A percentile compares a stretch with the other conserved stretches of the same genome.
Conservation (phyloP, 371 early-diverging fungal species). For the Mortierella sp. region DNA sequence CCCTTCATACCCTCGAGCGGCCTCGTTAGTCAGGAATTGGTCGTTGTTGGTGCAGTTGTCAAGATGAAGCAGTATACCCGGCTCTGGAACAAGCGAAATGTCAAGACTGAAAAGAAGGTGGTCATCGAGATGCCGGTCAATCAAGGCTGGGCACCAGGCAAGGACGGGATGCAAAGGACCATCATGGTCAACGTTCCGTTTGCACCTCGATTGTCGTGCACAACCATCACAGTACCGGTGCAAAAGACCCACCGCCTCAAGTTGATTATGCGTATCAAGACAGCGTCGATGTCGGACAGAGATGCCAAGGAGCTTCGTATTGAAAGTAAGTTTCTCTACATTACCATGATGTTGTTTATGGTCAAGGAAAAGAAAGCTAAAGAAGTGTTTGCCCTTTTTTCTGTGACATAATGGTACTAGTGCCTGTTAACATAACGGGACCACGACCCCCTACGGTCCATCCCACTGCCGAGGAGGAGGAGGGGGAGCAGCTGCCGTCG, state of each 20-base stretch:
- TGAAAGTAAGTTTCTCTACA: slow-evolving; percentile 30
- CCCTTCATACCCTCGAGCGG: slow-evolving; percentile 43
- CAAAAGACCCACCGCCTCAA: slow-evolving; percentile 45
- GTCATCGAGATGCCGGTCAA: slow-evolving; percentile 21
- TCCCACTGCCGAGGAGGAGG: slow-evolving; percentile 6
- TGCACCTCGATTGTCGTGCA: slow-evolving; percentile 43
- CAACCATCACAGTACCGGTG: slow-evolving; percentile 32
- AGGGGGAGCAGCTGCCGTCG: slow-evolving; percentile 12
- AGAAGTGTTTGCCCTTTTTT: too few species aligned
- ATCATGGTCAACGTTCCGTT: slow-evolving; percentile 31
- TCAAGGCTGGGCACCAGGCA: slow-evolving; percentile 24
- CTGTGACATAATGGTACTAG: not conserved
- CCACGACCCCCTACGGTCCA: slow-evolving; percentile 41
- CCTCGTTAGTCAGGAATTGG: slow-evolving; percentile 35
- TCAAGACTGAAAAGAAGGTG: slow-evolving; percentile 41
- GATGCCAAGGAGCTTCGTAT: slow-evolving; percentile 41
- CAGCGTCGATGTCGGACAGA: slow-evolving; percentile 28
- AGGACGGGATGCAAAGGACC: slow-evolving; percentile 32
- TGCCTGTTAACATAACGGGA: slow-evolving; percentile 34
- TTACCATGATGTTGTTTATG: not conserved
- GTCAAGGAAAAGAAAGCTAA: slow-evolving; percentile 1
- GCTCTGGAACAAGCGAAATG: slow-evolving; percentile 43
- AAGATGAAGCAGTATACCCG: slow-evolving; percentile 51
- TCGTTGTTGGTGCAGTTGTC: slow-evolving; percentile 26
- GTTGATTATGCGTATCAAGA: slow-evolving; percentile 36